A percentile compares a stretch with the other conserved stretches of the same genome.
phyloP scores from a whole-genome alignment of 768 basidiomycete genomes.

The Kwoniella dendrophila region DNA sequence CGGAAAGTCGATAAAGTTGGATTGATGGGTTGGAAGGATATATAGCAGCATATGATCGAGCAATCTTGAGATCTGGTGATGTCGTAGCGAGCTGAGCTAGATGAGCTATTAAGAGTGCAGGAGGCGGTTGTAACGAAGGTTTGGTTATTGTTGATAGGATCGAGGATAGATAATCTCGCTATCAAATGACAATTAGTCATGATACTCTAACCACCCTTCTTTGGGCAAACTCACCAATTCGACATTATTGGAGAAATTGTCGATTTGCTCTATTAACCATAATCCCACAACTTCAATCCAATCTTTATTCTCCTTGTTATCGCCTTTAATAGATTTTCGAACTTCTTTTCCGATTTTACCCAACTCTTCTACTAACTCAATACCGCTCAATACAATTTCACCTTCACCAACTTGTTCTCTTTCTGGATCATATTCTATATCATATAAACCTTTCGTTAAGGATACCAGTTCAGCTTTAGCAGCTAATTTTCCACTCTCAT shows the following conservation, averaged over 20 bases:
- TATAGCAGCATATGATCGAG: conserved; percentile 61
- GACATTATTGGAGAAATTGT: conserved; percentile 49
- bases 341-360: conserved; percentile 62
- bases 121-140: conserved; percentile 36
- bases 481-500: background rate
- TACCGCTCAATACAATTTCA: conserved; percentile 58
- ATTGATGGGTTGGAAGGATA: conserved; percentile 58
- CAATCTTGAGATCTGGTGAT: conserved; percentile 56
- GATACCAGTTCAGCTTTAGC: conserved; percentile 40
- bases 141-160: conserved; percentile 45
- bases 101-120: conserved; percentile 40
- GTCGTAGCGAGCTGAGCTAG: conserved; percentile 21
- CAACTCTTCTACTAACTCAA: conserved; percentile 64
- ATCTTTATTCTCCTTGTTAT: conserved; percentile 11
- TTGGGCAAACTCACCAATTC: conserved; percentile 51
- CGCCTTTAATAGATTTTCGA: conserved; percentile 52
- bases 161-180: conserved; percentile 64
- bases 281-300: conserved; percentile 56
- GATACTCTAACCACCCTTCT: background rate
- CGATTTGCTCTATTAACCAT: conserved; percentile 62
- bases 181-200: conserved; percentile 12
- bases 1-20: conserved; percentile 63
- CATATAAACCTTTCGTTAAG: conserved; percentile 47
- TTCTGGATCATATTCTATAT: conserved; percentile 48
- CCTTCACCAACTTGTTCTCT: conserved; percentile 35